Evolutionary conservation across 192 early-diverging fungal genomes (phyloP), one percentile per base, ranked within the genome.

Genomic region (Backusella parvicylindrica): DNA sequence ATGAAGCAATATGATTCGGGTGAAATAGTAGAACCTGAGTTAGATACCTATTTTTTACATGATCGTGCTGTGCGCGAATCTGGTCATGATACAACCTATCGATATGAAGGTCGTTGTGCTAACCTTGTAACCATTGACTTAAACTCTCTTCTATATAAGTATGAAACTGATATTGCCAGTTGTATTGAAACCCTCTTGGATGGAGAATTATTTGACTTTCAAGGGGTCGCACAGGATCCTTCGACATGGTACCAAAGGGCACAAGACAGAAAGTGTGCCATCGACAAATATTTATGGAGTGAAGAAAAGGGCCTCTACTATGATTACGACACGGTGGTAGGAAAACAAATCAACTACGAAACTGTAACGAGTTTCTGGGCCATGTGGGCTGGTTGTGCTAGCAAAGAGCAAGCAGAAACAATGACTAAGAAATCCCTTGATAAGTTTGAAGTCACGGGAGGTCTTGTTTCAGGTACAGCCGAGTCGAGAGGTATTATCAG

Each of bases 31-130:
- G 95, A 95, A 76, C 94, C 95, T 8, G 88, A 92, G 64, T 82
- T 99, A 36, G 96, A 99, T 83, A 90, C 83, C 35, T 99, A 97
- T 82, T 99, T 99, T 82, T 88, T 96, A 64, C 98, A 99, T 80
- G 98, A 99, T 79, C 90, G 98, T 9, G 98, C 98, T 0, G 96
- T 97, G 5, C 92, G 97, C 68, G 96, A 98, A 84, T 96, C 95
- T 31, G 97, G 96, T 23, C 96, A 99, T 84, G 96, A 99, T 81
- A 98, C 96, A 0, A 94, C 95, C 12, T 98, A 99, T 80, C 86
- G 96, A 6, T 91, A 95, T 35, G 98, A 99, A 78, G 89, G 91
- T 41, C 86, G 90, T 37, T 97, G 95, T 78, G 97, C 97, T 0
- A 86, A 94, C 73, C 83, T 99, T 76, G 95, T 93, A 16, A 98